Conservation (phyloP, 176 grass and related monocot species). For the Oryza rufipogon region DNA sequence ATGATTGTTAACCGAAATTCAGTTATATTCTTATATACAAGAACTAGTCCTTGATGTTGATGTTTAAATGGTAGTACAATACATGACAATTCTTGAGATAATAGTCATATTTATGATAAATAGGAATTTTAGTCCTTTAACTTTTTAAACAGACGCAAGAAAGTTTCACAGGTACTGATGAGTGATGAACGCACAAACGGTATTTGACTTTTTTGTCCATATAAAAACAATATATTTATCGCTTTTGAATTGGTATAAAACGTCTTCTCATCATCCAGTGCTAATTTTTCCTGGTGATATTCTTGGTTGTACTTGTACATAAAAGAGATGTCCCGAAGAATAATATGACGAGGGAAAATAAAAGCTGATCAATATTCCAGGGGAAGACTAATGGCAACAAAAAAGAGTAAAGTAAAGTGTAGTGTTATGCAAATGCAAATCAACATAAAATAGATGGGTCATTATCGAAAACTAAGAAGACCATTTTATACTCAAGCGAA, state of each 20-base stretch:
- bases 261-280: neutral
- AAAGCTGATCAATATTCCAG: neutral
- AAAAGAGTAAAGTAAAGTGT: neutral
- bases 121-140: neutral
- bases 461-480: neutral
- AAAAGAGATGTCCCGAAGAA: neutral
- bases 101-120: neutral
- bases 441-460: neutral
- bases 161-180: conserved; percentile 5
- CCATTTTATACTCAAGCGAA: neutral
- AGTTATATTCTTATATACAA: neutral
- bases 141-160: neutral
- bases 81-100: neutral
- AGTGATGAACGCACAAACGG: neutral
- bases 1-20: neutral
- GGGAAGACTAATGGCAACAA: neutral
- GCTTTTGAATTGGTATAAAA: neutral
- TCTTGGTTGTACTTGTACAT: neutral
- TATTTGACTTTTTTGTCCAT: neutral
- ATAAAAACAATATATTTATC: neutral
- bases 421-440: neutral
- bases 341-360: neutral
- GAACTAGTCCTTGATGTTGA: neutral
- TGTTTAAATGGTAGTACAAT: neutral
- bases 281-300: neutral